These are phyloP conservation scores for Aspergillus sclerotioniger DNA, from an alignment of 495 filamentous ascomycete genomes.

Conservation along the genomic window DNA sequence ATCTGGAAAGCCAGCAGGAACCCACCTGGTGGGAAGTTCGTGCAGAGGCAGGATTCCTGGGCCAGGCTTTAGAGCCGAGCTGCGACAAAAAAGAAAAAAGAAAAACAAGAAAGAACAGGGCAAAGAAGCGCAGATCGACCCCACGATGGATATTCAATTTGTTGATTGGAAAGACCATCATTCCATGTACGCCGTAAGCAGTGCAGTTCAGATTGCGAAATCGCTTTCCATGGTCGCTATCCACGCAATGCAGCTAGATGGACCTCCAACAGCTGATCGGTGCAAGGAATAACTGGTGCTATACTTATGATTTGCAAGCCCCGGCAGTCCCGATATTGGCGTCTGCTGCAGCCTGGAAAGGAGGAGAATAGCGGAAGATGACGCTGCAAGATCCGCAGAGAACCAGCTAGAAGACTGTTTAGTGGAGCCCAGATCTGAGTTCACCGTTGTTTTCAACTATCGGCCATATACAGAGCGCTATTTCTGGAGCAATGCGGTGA, in stretches of 20 bases:
- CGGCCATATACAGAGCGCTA: constrained; percentile 1
- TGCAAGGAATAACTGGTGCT: background rate
- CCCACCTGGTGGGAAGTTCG: constrained; percentile 3
- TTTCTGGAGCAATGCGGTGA: background rate
- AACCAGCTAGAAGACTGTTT: background rate
- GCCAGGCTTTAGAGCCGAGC: background rate
- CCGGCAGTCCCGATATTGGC: background rate
- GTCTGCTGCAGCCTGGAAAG: background rate
- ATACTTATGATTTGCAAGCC: background rate
- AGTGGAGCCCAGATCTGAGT: background rate
- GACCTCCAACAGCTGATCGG: background rate
- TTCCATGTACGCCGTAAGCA: background rate
- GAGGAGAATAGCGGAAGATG: background rate
- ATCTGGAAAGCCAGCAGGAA: background rate
- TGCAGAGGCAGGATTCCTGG: constrained; percentile 11
- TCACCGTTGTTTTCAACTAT: constrained; percentile 2
- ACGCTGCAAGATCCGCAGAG: constrained; percentile 5
- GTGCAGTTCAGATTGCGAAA: background rate
- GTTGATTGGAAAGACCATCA: background rate
- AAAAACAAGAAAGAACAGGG: background rate
- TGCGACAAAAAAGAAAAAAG: background rate
- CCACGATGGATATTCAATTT: constrained; percentile 1
- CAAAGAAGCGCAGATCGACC: background rate
- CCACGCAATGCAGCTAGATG: background rate
- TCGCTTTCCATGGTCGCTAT: background rate